A percentile compares a stretch with the other conserved stretches of the same genome.
These are phyloP conservation scores for Pythium guiyangense DNA, from an alignment of 352 stramenopile species.

Conservation along the genomic window DNA sequence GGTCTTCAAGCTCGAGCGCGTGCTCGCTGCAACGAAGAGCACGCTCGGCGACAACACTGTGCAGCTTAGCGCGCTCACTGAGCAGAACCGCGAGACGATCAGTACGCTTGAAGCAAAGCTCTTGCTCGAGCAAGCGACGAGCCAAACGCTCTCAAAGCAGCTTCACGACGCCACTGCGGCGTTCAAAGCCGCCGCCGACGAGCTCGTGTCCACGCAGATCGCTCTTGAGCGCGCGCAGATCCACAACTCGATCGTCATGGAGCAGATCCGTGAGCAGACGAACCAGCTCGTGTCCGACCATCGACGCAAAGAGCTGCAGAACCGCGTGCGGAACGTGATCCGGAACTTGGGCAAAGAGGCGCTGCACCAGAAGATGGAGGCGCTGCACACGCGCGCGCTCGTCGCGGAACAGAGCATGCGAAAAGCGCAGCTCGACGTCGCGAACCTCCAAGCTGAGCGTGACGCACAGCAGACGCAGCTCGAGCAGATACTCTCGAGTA, in stretches of 20 bases:
- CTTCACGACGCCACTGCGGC: constrained; percentile 40
- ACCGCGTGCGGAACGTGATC: constrained; percentile 45
- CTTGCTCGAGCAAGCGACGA: constrained; percentile 44
- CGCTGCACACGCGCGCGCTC: constrained; percentile 38
- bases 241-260: constrained; percentile 31
- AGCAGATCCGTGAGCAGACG: constrained; percentile 44
- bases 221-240: constrained; percentile 41
- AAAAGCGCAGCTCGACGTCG: constrained; percentile 35
- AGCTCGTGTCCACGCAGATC: constrained; percentile 45
- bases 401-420: constrained; percentile 54
- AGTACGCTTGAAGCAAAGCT: constrained; percentile 43
- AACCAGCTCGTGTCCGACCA: constrained; percentile 48
- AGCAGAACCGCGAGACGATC: constrained; percentile 26
- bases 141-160: constrained; percentile 37
- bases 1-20: constrained; percentile 50
- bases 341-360: constrained; percentile 61
- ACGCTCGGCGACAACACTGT: constrained; percentile 27
- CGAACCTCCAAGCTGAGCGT: constrained; percentile 28
- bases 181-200: constrained; percentile 36
- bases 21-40: constrained; percentile 38
- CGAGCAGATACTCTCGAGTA: constrained; percentile 47
- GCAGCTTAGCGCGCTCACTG: constrained; percentile 22
- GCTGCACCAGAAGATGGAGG: constrained; percentile 58
- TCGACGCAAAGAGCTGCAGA: constrained; percentile 44
- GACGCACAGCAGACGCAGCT: constrained; percentile 31